Evolutionary conservation across 495 filamentous ascomycete species (phyloP), one percentile per base, ranked within the genome.

Genomic region (Cercophora sp.): DNA sequence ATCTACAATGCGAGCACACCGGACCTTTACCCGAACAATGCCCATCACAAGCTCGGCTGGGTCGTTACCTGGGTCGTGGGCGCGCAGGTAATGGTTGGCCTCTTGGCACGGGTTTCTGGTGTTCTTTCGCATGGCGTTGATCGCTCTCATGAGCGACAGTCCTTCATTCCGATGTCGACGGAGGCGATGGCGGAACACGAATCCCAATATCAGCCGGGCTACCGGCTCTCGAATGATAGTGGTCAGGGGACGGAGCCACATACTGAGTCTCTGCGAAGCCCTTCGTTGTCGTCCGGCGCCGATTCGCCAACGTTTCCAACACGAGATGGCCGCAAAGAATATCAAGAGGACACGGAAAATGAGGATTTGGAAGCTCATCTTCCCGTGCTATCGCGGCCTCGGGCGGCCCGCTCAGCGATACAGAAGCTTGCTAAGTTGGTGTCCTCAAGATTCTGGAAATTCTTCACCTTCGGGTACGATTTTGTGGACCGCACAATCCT

Each of bases 1-100:
- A 73, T 93, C 16, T 96, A 96, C 72, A 88, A 91, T 65, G 76
- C 76, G 57, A 83, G 80, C 41, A 96, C 90, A 0, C 91, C 91
- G 2, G 89, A 96, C 65, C 71, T 98, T 16, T 97, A 96, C 63
- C 80, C 83, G 44, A 86, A 88, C 62, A 95, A 96, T 63, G 80
- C 86, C 5, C 94, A 97, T 64, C 85, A 89, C 69, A 91, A 86
- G 68, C 77, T 93, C 42, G 93, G 93, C 26, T 97, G 93, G 93
- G 73, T 88, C 32, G 76, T 86, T 25, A 91, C 87, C 9, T 87
- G 81, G 74, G 74, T 90, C 11, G 73, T 87, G 9, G 70, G 75
- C 34, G 80, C 74, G 23, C 92, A 96, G 70, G 79, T 84, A 9
- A 50, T 85, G 10, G 72, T 94, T 61, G 79, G 83, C 16, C 64